These are phyloP conservation scores for Aureobasidium namibiae DNA, from an alignment of 2,329 filamentous ascomycete genomes.

Conservation along the genomic window DNA sequence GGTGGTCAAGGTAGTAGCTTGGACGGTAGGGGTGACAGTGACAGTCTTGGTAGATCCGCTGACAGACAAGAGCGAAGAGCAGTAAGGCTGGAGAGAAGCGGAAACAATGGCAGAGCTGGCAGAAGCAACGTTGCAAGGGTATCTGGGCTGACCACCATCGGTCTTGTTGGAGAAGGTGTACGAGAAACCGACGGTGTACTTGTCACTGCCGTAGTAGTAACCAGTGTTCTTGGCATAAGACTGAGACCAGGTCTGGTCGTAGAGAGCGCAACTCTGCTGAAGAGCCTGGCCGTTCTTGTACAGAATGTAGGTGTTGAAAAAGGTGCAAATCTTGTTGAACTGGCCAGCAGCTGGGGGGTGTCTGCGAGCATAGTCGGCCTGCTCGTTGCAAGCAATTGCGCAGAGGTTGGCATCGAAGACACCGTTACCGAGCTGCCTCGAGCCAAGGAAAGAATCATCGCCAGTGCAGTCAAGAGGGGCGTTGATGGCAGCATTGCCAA, in stretches of 20 bases:
- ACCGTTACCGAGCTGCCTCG: slow-evolving; percentile 8
- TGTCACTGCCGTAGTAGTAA: slow-evolving; percentile 12
- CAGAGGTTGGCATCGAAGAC: slow-evolving; percentile 21
- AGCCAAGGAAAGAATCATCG: slow-evolving; percentile 18
- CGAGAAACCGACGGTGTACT: slow-evolving; percentile 15
- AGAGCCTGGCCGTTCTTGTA: slow-evolving; percentile 29
- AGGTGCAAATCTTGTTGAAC: slow-evolving; percentile 15
- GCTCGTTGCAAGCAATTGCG: slow-evolving; percentile 20
- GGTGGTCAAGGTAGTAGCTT: neutral
- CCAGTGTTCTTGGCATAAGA: slow-evolving; percentile 19
- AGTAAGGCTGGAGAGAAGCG: slow-evolving; percentile 15
- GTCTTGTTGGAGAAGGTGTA: slow-evolving; percentile 16
- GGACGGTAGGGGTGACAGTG: neutral
- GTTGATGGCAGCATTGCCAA: slow-evolving; percentile 23
- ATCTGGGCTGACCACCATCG: neutral
- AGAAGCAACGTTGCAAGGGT: slow-evolving; percentile 12
- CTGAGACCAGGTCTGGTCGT: slow-evolving; percentile 19
- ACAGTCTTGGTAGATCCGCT: neutral
- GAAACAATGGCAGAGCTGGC: slow-evolving; percentile 11
- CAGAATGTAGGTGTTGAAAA: slow-evolving; percentile 34
- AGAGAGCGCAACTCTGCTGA: slow-evolving; percentile 33
- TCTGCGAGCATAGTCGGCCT: slow-evolving; percentile 1
- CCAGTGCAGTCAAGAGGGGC: slow-evolving; percentile 20
- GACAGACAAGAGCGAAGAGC: slow-evolving; percentile 11
- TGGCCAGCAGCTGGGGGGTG: slow-evolving; percentile 12